Evolutionary conservation across 2,329 filamentous ascomycete species (phyloP), one percentile per base, ranked within the genome.

Genomic region (Coniochaeta ligniaria): DNA sequence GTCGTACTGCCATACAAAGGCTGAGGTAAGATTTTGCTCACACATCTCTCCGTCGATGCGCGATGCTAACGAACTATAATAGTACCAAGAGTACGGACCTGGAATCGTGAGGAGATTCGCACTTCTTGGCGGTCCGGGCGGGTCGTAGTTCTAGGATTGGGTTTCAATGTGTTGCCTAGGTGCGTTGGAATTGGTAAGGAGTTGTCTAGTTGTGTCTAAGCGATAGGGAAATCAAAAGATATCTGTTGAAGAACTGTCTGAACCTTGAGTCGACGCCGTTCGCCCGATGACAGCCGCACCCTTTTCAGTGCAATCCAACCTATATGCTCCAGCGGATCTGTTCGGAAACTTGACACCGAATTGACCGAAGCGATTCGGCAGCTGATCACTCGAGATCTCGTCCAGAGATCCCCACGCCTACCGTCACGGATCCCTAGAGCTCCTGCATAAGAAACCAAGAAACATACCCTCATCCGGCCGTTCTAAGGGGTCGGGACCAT

Each of bases 1-100:
- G 74, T 97, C 92, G 72, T 99, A 98, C 79, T 99, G 95, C 80
- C 96, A 99, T 77, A 99, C 91, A 61, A 95, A 95, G 81, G 87
- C 86, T 33, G 85, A 87, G 80, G 83, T 86, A 71, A 67, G 80
- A n/a, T 69, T n/a, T 47, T 35, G 28, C 33, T 31, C 28, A 11
- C 8, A 5, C 41, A n/a, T 59, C 9, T 11, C 45, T 6, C 61
- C 47, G 26, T 56, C 28, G 24, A 4, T 52, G n/a, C 14, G 14
- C 36, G 12, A 58, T 47, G 50, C 60, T 66, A 59, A 71, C 67
- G 22, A 20, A 9, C 1, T 47, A 73, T 57, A 76, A 94, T 76
- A 94, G 82, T 97, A 97, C 74, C 91, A 97, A 76, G 94, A 97
- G 80, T 93, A 96, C 73, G 94, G 95, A 20, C 94, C 94, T 17